Base-by-base conservation (phyloP, 257 asterid genomes). In the Agastache rugosa region DNA sequence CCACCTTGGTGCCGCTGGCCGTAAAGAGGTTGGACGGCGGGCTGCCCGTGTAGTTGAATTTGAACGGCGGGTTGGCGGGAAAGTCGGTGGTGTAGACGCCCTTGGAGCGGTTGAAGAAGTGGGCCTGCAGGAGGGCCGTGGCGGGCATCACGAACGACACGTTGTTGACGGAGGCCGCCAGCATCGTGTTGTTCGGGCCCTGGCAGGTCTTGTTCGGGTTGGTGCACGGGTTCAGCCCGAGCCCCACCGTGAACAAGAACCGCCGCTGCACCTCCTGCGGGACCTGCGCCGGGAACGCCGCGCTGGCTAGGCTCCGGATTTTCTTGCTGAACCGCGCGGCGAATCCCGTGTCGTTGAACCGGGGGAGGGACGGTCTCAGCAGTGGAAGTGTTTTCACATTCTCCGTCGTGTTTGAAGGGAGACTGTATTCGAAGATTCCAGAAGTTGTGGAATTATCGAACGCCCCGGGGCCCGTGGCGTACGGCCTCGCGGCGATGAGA, bases 71-170 rank as follows among this genome's bases (percentile, higher is more conserved):
- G 60, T 83, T 90, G 54, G 77, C 65, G 3, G 91, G 93, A 37
- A 90, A 90, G 82, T 86, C 88, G 4, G 86, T 70, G 63, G 87
- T 87, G 70, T 83, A 90, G 0, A 90, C 90, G 0, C 96, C 90
- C 77, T 44, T 81, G 1, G 89, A 80, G 51, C 73, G 80, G 69
- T 86, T 85, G 17, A 80, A 77, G 77, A 79, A 87, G 50, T 90
- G 93, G 8, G 96, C 84, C 76, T 87, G 91, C 19, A 90, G 88
- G 6, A 90, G 35, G 41, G 91, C 91, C 7, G 70, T 75, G 39
- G 27, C 80, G 20, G 93, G 96, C 85, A 69, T 82, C 48, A 83
- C 86, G 66, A 90, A 87, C 0, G 91, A 90, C 1, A 87, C 83
- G 25, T 89, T 87, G 86, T 84, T 89, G 8, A 89, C 70, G 0